phyloP scores from a whole-genome alignment of 140 eudicot genomes.

The Ambrosia hybrid region DNA sequence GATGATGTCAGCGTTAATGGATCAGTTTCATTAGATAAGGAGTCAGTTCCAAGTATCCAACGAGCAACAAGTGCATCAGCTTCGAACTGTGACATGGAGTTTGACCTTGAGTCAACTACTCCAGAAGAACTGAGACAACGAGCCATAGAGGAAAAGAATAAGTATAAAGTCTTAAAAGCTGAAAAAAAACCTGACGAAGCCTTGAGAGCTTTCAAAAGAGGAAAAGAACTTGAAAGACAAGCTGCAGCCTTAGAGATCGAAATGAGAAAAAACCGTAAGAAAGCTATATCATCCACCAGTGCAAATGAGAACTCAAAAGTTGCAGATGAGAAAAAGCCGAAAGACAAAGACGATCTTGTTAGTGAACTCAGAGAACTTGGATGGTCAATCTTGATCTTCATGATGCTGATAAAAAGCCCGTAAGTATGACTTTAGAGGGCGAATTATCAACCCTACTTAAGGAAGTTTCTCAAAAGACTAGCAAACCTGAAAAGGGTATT shows the following conservation, averaged over 20 bases:
- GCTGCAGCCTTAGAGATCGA: conserved; percentile 75
- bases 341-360: conserved; percentile 64
- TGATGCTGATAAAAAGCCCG: conserved; percentile 67
- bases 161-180: conserved; percentile 57
- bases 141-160: conserved; percentile 76
- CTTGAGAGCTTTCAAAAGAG: conserved; percentile 78
- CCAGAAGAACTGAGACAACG: conserved; percentile 88
- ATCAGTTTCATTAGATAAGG: conserved; percentile 32
- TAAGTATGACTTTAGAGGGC: conserved; percentile 64
- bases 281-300: conserved; percentile 51
- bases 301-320: conserved; percentile 28
- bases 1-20: conserved; percentile 49
- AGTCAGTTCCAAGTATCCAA: conserved; percentile 26
- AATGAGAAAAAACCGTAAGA: conserved; percentile 64
- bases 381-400: conserved; percentile 79
- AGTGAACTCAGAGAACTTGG: conserved; percentile 78
- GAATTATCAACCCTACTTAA: conserved; percentile 67
- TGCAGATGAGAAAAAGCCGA: conserved; percentile 39
- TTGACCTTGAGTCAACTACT: conserved; percentile 47
- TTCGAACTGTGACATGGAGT: conserved; percentile 35
- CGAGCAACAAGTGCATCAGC: conserved; percentile 43
- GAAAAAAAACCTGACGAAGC: conserved; percentile 93
- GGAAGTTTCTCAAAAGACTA: conserved; percentile 50
- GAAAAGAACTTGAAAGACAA: conserved; percentile 90
- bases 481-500: conserved; percentile 35